phyloP scores from a whole-genome alignment of 306 rosid species.

The Sesbania bispinosa region DNA sequence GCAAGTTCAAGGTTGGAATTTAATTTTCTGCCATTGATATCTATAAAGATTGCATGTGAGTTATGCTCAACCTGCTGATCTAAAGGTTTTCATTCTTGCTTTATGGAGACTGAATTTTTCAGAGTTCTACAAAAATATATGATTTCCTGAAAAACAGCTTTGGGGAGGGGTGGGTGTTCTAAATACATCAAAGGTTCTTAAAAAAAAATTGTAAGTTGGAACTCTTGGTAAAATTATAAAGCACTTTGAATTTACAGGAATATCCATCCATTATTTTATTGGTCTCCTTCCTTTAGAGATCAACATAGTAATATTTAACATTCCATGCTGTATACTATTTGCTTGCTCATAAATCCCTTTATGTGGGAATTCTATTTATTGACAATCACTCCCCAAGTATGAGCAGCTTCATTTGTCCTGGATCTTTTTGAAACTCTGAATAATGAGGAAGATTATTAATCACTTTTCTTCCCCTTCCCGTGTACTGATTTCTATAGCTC shows the following conservation, averaged over 20 bases:
- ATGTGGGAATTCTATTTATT: not conserved
- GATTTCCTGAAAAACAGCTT: not conserved
- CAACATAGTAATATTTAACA: not conserved
- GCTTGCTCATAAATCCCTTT: not conserved
- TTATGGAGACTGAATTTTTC: not conserved
- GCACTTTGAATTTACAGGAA: not conserved
- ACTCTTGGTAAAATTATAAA: not conserved
- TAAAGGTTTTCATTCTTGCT: not conserved
- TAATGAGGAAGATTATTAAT: not conserved
- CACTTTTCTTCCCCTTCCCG: not conserved
- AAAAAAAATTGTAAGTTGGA: not conserved
- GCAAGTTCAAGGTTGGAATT: conserved; percentile 89
- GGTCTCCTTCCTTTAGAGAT: not conserved
- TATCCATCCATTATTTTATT: not conserved
- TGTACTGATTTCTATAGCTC: not conserved
- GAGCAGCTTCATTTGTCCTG: not conserved
- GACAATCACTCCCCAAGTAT: not conserved
- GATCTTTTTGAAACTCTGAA: not conserved
- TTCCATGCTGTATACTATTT: not conserved
- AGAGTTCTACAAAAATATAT: not conserved
- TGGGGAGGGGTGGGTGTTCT: not conserved
- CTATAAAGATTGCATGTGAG: conserved; percentile 1
- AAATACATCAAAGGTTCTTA: not conserved
- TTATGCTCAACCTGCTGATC: not conserved
- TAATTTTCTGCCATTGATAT: conserved; percentile 7